phyloP scores from a whole-genome alignment of 768 basidiomycete species.

The Termitomyces bulborhizus region DNA sequence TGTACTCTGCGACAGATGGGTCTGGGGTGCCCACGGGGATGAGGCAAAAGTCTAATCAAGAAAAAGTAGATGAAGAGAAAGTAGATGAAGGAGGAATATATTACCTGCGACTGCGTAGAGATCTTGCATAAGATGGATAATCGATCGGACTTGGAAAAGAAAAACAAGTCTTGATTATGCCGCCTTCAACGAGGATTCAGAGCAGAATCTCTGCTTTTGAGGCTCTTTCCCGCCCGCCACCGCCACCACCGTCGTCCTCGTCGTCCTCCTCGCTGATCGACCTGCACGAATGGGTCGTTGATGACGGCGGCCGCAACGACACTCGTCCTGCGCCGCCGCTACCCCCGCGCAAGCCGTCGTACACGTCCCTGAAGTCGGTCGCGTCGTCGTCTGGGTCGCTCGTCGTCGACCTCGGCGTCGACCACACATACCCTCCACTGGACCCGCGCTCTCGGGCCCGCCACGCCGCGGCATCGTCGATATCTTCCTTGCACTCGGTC shows the following conservation, averaged over 20 bases:
- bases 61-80: no score
- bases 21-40: constrained; percentile 78
- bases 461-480: constrained; percentile 62
- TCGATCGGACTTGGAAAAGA: constrained; percentile 9
- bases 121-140: constrained; percentile 25
- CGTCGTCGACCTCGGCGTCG: constrained; percentile 32
- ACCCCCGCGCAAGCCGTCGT: constrained; percentile 61
- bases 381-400: no score
- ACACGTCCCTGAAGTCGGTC: no score
- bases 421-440: constrained; percentile 50
- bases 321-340: constrained; percentile 48
- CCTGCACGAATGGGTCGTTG: constrained; percentile 68
- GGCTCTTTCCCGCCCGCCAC: constrained; percentile 35
- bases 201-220: constrained; percentile 64
- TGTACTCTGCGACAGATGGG: constrained; percentile 72
- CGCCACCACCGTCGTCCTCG: constrained; percentile 33
- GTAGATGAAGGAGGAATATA: no score
- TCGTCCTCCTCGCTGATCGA: constrained; percentile 55
- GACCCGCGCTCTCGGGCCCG: constrained; percentile 27
- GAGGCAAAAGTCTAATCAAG: constrained; percentile 70
- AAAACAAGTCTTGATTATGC: constrained; percentile 21
- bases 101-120: constrained; percentile 74
- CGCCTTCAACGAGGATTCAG: constrained; percentile 44
- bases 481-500: constrained; percentile 81
- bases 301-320: constrained; percentile 53